Evolutionary conservation across 139 green algal species (phyloP), one percentile per base, ranked within the genome.

Genomic region (Bryopsis sp.): DNA sequence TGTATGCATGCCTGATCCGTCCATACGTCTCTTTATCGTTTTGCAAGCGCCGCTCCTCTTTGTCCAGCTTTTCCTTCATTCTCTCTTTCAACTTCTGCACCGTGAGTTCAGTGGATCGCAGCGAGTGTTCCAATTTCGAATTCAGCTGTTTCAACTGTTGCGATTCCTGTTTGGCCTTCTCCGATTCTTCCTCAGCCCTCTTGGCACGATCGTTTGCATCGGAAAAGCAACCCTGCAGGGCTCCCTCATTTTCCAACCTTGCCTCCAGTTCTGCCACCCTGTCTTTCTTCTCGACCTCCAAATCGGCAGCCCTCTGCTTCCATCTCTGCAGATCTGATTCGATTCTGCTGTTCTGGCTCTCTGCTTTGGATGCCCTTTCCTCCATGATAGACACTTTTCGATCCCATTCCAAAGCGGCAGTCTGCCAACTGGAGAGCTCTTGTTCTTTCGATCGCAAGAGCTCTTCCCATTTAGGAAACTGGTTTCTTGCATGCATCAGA

Each of bases 1-100:
- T 7, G 48, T 65, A 39, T 2, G 71, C 72, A 24, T 37, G 32
- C 64, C 65, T 71, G 8, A 81, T 28, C 0, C 74, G 69, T 2
- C 64, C 57, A 68, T 88, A 84, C 2, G 75, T 74, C 34, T 79
- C 71, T 68, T 85, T 86, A 76, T 88, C 79, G 1, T 79, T 60
- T 6, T 71, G 76, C 22, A 79, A 46, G 19, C 74, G 61, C 15
- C 81, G 68, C 82, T 92, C 86, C 67, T 90, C 86, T 19, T 64
- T 72, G 1, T 66, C 67, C 22, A 87, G 67, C 71, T 76, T 54
- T 19, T 54, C 43, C 43, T 11, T 19, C 43, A 54, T 11, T 19
- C 43, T 54, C 43, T 11, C 43, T 19, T 54, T 54, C 43, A 54
- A 19, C 43, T 54, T 54, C 15, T 54, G 15, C 19, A 19, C 43